Evolutionary conservation across 108 stramenopile species (phyloP).

Genomic region (Epithemia pelagica): DNA sequence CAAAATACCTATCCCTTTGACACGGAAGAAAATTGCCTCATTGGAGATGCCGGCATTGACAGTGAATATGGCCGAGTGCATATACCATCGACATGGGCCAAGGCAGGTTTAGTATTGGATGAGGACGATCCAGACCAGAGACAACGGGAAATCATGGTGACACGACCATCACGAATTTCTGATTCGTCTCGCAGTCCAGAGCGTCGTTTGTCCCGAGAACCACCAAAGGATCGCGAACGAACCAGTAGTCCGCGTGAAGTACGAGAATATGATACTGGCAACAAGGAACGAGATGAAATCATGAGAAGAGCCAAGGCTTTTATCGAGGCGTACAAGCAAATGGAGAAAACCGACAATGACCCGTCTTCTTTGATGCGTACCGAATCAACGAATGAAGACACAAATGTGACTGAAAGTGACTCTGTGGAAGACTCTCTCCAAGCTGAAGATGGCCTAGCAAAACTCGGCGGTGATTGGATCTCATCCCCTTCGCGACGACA

Average conservation of each 20-base stretch:
- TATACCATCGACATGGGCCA: background rate
- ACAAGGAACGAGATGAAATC: slow-evolving; percentile 8
- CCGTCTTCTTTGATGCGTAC: background rate
- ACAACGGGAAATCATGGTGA: slow-evolving; percentile 2
- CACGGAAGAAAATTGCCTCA: slow-evolving; percentile 20
- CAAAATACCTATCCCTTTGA: slow-evolving; percentile 12
- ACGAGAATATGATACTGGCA: slow-evolving; percentile 4
- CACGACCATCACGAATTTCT: background rate
- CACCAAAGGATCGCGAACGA: background rate
- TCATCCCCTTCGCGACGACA: slow-evolving; percentile 1
- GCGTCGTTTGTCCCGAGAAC: background rate
- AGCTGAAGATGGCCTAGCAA: slow-evolving; percentile 53
- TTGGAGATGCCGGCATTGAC: slow-evolving; percentile 8
- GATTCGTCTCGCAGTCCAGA: background rate
- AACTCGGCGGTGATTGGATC: slow-evolving; percentile 32
- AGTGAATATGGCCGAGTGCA: slow-evolving; percentile 6
- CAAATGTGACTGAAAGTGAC: background rate
- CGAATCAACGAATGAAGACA: background rate
- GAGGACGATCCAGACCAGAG: background rate
- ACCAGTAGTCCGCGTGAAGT: background rate
- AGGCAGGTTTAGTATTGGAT: background rate
- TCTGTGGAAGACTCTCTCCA: slow-evolving; percentile 1
- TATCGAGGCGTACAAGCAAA: background rate
- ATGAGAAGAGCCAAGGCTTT: slow-evolving; percentile 6
- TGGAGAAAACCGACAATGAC: background rate